Conservation (phyloP, 441 rosid genomes). For the Erodium texanum region DNA sequence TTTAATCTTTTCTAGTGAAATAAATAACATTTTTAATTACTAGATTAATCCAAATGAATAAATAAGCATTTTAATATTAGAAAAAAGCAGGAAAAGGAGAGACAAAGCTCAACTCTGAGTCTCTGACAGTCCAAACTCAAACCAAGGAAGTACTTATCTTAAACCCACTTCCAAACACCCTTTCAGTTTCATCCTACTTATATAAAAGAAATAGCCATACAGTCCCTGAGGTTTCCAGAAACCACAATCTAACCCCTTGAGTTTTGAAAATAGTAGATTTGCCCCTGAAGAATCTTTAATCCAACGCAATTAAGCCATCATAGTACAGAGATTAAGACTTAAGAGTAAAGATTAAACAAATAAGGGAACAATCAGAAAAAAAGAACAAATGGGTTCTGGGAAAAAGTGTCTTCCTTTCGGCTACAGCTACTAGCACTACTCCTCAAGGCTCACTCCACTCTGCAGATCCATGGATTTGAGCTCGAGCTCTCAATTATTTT, state of each 20-base stretch:
- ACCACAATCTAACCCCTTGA: not conserved
- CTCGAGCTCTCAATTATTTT: not conserved
- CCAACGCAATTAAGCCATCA: not conserved
- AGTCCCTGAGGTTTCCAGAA: not conserved
- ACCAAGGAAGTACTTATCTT: not conserved
- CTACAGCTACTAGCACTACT: constrained; percentile 3
- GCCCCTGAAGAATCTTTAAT: not conserved
- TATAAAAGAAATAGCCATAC: not conserved
- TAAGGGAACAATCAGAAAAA: not conserved
- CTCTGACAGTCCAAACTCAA: not conserved
- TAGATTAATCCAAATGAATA: no score
- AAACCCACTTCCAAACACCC: not conserved
- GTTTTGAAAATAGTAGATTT: not conserved
- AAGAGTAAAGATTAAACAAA: constrained; percentile 3
- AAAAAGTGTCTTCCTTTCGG: constrained; percentile 20
- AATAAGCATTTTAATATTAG: no score
- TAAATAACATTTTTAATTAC: no score
- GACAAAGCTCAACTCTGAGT: no score
- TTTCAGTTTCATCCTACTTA: not conserved
- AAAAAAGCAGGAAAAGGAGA: no score
- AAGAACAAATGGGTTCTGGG: constrained; percentile 10
- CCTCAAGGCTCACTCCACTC: not conserved
- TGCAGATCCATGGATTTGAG: constrained; percentile 25
- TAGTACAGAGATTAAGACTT: not conserved
- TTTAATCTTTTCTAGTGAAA: no score